These are phyloP conservation scores for Paracamarosporium sp. DNA, from an alignment of 2,329 filamentous ascomycete genomes.

Conservation along the genomic window DNA sequence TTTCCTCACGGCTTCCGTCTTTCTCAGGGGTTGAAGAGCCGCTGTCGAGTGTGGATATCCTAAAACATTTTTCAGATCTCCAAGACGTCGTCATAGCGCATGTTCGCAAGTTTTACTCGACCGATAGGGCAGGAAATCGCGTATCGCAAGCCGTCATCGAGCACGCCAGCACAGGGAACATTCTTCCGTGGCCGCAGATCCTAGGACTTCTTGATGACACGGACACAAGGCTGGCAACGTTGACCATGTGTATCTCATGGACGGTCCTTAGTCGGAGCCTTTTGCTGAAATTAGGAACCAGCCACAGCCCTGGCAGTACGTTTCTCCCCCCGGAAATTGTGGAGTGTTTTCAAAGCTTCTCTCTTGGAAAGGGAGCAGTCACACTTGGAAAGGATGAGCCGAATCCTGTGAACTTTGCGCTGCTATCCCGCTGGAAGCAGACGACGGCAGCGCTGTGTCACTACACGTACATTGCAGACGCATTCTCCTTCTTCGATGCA, in stretches of 20 bases:
- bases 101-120: conserved; percentile 16
- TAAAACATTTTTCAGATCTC: conserved; percentile 10
- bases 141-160: conserved; percentile 13
- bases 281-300: conserved; percentile 18
- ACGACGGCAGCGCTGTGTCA: conserved; percentile 17
- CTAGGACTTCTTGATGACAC: conserved; percentile 7
- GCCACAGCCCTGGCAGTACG: conserved; percentile 17
- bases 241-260: conserved; percentile 19
- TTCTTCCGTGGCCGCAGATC: conserved; percentile 14
- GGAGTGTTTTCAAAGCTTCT: conserved; percentile 22
- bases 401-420: conserved; percentile 12
- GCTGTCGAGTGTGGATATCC: conserved; percentile 7
- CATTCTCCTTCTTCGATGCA: conserved; percentile 20
- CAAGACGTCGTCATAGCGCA: conserved; percentile 13
- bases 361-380: conserved; percentile 7
- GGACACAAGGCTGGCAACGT: conserved; percentile 9
- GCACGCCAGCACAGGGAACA: conserved; percentile 15
- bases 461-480: conserved; percentile 15
- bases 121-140: background rate
- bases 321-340: conserved; percentile 22
- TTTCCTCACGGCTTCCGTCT: conserved; percentile 1
- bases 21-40: conserved; percentile 2
- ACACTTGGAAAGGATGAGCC: conserved; percentile 8
- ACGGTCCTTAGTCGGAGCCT: conserved; percentile 20
- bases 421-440: conserved; percentile 21